Conservation (phyloP, 306 rosid species). For the Carpinus fangiana region DNA sequence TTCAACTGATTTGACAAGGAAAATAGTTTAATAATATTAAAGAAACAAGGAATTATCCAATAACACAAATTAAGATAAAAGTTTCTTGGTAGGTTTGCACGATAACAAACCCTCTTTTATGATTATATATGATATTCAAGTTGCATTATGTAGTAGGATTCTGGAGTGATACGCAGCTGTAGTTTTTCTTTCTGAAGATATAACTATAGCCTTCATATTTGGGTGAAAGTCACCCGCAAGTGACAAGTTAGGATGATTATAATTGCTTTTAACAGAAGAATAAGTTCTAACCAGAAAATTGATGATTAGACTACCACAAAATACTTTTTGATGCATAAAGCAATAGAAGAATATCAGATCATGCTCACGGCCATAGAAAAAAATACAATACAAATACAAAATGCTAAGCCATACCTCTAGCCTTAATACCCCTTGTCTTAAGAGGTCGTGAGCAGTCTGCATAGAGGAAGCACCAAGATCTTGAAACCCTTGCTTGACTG, state of each 20-base stretch:
- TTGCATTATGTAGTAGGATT: no score
- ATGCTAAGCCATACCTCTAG: conserved; percentile 66
- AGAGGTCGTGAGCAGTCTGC: conserved; percentile 85
- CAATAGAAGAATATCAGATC: neutral
- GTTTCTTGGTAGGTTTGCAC: no score
- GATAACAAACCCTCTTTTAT: no score
- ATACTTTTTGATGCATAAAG: conserved; percentile 2
- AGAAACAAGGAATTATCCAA: no score
- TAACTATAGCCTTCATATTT: neutral
- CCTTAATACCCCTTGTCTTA: conserved; percentile 66
- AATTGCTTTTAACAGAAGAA: neutral
- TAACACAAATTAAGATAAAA: no score
- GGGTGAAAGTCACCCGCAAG: neutral
- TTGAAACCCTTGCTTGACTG: conserved; percentile 95
- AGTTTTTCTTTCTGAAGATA: no score
- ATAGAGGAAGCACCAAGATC: conserved; percentile 91
- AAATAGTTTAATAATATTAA: no score
- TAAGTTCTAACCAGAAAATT: no score
- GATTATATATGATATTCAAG: no score
- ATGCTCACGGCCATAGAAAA: conserved; percentile 14
- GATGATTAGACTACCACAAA: no score
- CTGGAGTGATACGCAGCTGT: no score
- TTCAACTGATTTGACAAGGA: no score
- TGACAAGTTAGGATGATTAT: neutral
- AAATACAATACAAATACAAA: neutral